Conservation (phyloP, 139 green algal species). For the Asterochloris erici region DNA sequence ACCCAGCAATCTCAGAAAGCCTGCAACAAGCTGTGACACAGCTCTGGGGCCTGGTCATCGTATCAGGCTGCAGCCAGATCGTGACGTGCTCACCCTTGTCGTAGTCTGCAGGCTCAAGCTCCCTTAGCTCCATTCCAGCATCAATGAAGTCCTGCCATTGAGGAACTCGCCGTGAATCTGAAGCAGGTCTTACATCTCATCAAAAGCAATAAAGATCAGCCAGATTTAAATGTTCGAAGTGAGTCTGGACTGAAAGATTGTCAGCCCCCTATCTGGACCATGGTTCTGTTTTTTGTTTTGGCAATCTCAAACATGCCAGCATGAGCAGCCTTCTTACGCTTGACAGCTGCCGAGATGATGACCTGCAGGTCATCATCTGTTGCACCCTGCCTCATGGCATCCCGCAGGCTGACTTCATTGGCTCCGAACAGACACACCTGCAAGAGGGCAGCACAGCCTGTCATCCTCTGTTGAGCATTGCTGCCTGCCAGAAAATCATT, state of each 20-base stretch:
- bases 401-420: constrained; percentile 86
- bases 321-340: constrained; percentile 87
- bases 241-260: not conserved
- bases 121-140: too few species aligned
- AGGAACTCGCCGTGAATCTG: too few species aligned
- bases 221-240: too few species aligned
- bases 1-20: constrained; percentile 68
- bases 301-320: constrained; percentile 93
- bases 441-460: not conserved
- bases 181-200: too few species aligned
- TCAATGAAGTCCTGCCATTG: too few species aligned
- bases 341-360: constrained; percentile 85
- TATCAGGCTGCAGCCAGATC: too few species aligned
- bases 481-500: not conserved
- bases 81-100: too few species aligned
- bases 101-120: too few species aligned
- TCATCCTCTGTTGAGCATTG: not conserved
- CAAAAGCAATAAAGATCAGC: too few species aligned
- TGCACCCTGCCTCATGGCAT: constrained; percentile 87
- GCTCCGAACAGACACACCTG: constrained; percentile 95
- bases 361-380: constrained; percentile 72
- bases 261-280: constrained; percentile 97
- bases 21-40: constrained; percentile 28
- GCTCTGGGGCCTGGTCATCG: too few species aligned
- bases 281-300: constrained; percentile 80